phyloP scores from a whole-genome alignment of 257 asterid genomes.

The Capsicum pubescens region DNA sequence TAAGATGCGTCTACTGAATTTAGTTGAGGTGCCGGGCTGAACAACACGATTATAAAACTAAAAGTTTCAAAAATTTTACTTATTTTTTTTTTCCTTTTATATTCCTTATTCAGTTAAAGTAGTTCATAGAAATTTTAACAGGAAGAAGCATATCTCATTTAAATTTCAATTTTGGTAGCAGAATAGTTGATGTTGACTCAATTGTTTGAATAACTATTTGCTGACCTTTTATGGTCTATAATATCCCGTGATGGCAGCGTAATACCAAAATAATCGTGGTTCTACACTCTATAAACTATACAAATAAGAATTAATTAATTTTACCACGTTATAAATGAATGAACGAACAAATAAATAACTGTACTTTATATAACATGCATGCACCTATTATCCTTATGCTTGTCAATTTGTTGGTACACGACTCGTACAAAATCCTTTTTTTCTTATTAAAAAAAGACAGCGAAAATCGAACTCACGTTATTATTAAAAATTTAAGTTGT shows the following conservation, averaged over 20 bases:
- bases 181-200: neutral
- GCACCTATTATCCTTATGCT: neutral
- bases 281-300: neutral
- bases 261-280: neutral
- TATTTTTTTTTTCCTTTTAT: neutral
- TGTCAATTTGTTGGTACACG: neutral
- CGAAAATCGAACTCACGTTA: neutral
- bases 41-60: too few species aligned
- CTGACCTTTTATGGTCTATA: neutral
- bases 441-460: neutral
- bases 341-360: neutral
- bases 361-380: neutral
- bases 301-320: neutral
- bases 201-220: neutral
- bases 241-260: neutral
- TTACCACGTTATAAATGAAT: neutral
- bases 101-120: neutral
- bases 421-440: neutral
- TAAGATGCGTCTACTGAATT: too few species aligned
- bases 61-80: too few species aligned
- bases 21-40: too few species aligned
- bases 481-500: neutral
- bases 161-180: neutral
- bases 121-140: neutral
- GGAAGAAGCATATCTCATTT: neutral